phyloP scores from a whole-genome alignment of 2,329 filamentous ascomycete genomes.

The Epicoccum sorghinum region DNA sequence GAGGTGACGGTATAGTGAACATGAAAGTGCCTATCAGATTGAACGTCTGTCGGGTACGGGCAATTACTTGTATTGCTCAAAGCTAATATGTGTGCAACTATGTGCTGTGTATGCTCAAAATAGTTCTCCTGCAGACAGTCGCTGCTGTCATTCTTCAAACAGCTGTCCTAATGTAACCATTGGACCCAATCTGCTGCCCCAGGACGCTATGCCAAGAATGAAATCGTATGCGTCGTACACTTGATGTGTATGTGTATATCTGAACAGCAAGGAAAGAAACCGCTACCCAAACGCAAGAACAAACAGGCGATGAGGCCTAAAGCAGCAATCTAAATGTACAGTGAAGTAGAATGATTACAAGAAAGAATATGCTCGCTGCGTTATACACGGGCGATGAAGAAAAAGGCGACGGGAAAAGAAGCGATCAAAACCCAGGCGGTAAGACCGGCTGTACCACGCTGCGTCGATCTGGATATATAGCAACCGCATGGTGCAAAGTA shows the following conservation, averaged over 20 bases:
- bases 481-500: constrained; percentile 2
- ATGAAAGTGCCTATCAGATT: too few species aligned
- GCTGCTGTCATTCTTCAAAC: neutral
- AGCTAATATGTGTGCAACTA: neutral
- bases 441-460: constrained; percentile 36
- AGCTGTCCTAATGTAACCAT: neutral
- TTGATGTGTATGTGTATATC: constrained; percentile 28
- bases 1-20: too few species aligned
- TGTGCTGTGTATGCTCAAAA: neutral
- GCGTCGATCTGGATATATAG: constrained; percentile 18
- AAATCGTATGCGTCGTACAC: constrained; percentile 37
- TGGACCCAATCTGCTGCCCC: neutral
- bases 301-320: constrained; percentile 13
- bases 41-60: neutral
- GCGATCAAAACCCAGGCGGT: constrained; percentile 15
- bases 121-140: neutral
- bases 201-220: constrained; percentile 9
- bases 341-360: constrained; percentile 28
- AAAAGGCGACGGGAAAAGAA: constrained; percentile 11
- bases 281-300: neutral
- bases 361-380: neutral
- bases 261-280: constrained; percentile 9
- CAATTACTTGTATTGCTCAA: neutral
- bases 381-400: constrained; percentile 13
- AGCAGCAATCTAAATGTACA: constrained; percentile 22